A percentile compares a stretch with the other conserved stretches of the same genome.
phyloP scores from a whole-genome alignment of 352 stramenopile genomes.

The Poterioochromonas sp. region DNA sequence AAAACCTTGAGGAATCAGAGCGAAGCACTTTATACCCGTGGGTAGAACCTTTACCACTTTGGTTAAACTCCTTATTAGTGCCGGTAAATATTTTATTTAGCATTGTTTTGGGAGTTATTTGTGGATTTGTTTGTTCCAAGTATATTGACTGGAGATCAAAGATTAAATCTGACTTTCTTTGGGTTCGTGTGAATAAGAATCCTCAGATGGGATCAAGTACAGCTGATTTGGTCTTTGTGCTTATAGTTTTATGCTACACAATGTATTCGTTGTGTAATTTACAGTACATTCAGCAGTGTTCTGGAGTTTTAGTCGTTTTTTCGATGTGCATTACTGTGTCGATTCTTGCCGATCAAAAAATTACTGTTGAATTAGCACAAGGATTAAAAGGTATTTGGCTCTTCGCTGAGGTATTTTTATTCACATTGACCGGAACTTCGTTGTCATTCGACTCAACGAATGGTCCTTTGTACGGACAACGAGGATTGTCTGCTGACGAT shows the following conservation, averaged over 20 bases:
- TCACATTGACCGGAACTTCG: not conserved
- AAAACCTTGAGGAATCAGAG: not conserved
- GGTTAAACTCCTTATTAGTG: not conserved
- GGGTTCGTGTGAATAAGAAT: not conserved
- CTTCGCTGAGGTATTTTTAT: conserved; percentile 1
- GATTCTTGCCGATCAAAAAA: not conserved
- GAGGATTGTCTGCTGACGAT: not conserved
- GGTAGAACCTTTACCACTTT: not conserved
- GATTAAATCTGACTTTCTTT: too few species aligned
- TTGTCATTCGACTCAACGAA: not conserved
- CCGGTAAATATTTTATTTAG: not conserved
- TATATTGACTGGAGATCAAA: not conserved
- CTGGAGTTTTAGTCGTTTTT: not conserved
- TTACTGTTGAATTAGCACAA: not conserved
- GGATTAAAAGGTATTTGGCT: not conserved
- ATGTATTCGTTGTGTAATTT: not conserved
- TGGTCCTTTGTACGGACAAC: not conserved
- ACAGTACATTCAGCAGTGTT: conserved; percentile 2
- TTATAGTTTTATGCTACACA: not conserved
- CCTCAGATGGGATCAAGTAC: not conserved
- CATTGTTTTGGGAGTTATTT: not conserved
- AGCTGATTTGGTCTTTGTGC: not conserved
- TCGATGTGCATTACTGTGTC: not conserved
- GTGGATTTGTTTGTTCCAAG: not conserved
- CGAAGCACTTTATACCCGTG: not conserved